These are phyloP conservation scores for Cornus kousa DNA, from an alignment of 148 eudicot species.

Conservation along the genomic window DNA sequence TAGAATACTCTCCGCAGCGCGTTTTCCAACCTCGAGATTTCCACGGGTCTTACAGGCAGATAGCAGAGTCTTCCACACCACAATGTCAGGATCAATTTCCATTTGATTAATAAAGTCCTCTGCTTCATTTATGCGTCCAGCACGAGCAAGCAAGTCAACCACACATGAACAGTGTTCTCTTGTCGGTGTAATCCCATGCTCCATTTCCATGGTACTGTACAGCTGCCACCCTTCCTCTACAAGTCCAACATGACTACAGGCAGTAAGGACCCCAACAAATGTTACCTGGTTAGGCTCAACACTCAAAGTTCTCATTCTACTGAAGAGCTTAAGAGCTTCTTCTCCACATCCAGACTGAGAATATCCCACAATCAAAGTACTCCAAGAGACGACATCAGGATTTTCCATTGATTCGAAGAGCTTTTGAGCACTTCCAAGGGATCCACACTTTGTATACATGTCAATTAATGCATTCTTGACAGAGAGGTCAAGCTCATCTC, in stretches of 20 bases:
- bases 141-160: slow-evolving; percentile 41
- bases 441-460: slow-evolving; percentile 42
- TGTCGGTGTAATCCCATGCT: slow-evolving; percentile 29
- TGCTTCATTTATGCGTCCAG: slow-evolving; percentile 39
- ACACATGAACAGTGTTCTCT: slow-evolving; percentile 45
- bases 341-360: slow-evolving; percentile 43
- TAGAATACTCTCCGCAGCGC: slow-evolving; percentile 39
- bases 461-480: slow-evolving; percentile 39
- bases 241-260: slow-evolving; percentile 45
- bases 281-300: slow-evolving; percentile 38
- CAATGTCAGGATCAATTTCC: slow-evolving; percentile 35
- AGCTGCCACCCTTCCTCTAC: slow-evolving; percentile 39
- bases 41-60: slow-evolving; percentile 35
- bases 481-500: slow-evolving; percentile 18
- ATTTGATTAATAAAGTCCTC: slow-evolving; percentile 35
- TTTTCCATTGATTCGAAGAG: slow-evolving; percentile 33
- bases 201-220: slow-evolving; percentile 28
- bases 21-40: slow-evolving; percentile 32
- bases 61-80: slow-evolving; percentile 46
- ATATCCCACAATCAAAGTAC: slow-evolving; percentile 42
- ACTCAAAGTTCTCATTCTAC: slow-evolving; percentile 26
- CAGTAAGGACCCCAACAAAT: slow-evolving; percentile 38
- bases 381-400: slow-evolving; percentile 43
- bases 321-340: slow-evolving; percentile 37
- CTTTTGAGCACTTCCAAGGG: slow-evolving; percentile 26